Base-by-base conservation (phyloP, 768 basidiomycete species). In the Hirschioporus abietinus region DNA sequence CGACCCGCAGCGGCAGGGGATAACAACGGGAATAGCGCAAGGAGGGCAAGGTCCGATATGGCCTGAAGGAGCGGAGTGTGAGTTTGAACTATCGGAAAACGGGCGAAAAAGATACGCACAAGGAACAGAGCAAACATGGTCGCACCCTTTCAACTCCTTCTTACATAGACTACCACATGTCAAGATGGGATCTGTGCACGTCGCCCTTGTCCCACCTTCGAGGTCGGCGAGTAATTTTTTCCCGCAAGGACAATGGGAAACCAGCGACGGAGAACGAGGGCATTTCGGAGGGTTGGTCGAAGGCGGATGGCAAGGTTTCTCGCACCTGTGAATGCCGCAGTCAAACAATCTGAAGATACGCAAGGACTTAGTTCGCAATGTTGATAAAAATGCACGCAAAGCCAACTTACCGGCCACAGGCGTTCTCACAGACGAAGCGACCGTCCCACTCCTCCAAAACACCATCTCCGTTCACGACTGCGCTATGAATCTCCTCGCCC, bases 1-100 rank as follows among this genome's bases (percentile, higher is more conserved):
- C 20, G 85, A 80, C 0, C 95, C 96, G 68, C 97, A 99, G 34
- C 97, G 84, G 74, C 97, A 99, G 2, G 92, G 90, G 7, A 90
- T 81, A 4, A 87, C 83, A 58, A 95, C 82, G 60, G 80, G 77
- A 63, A 90, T 84, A 0, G 76, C 74, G 76, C 96, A 99, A 0
- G 94, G 91, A 0, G 90, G 89, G 71, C 96, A 99, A 0, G 83
- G 75, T 0, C 90, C 93, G 20, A 78, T 78, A 73, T 99, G 96
- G 72, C 71, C 71, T 68, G 58, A 42, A 65, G 18, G 58, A 12
- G 42, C 12, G 36, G 18, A 26, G n/a, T 30, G 30, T 30, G 30
- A 30, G 30, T 30, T 8, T 30, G 30, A 25, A 18, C 10, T 26
- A 64, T 17, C 52, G 10, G 17, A 23, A 63, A 58, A 12, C 27